Evolutionary conservation across 2,329 filamentous ascomycete genomes (phyloP), one percentile per base, ranked within the genome.

Genomic region (Ophiostoma ips): DNA sequence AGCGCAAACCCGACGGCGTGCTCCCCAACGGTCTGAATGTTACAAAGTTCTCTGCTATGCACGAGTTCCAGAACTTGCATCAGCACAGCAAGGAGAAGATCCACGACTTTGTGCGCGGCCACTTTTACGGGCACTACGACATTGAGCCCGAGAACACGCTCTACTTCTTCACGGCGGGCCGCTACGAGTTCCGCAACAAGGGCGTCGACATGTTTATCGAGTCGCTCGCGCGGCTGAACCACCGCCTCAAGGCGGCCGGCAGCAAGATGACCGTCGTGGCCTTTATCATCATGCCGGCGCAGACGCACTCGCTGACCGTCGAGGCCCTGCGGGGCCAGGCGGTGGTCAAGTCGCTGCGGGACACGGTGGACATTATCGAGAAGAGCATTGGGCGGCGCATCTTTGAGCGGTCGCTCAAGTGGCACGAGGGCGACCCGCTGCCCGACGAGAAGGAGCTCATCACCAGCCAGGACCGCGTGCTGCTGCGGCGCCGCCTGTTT

Each of bases 161-260:
- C 34, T 98, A 95, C 69, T 84, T 96, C 69, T 98, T 98, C 72
- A 98, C 89, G 3, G 85, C 92, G 7, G 92, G 92, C 53, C 84
- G 92, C 55, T 98, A 98, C 62, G 92, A 98, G 67, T 98, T 90
- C 75, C 76, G 92, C 56, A 98, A 98, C 64, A 98, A 98, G 70
- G 92, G 92, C 62, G 90, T 95, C 10, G 92, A 98, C 67, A 96
- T 98, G 92, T 98, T 96, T 67, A 94, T 98, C 58, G 92, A 98
- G 68, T 92, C 89, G 3, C 71, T 98, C 55, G 92, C 92, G 28
- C 85, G 92, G 40, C 71, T 98, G 60, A 98, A 98, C 68, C 89
- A 96, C 71, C 79, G 84, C 36, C 79, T 98, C 62, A 96, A 96
- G 76, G 68, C 69, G 48, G 68, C 81, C 8, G 87, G 87, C 46